phyloP scores from a whole-genome alignment of 148 eudicot species.

The Fagopyrum esculentum region DNA sequence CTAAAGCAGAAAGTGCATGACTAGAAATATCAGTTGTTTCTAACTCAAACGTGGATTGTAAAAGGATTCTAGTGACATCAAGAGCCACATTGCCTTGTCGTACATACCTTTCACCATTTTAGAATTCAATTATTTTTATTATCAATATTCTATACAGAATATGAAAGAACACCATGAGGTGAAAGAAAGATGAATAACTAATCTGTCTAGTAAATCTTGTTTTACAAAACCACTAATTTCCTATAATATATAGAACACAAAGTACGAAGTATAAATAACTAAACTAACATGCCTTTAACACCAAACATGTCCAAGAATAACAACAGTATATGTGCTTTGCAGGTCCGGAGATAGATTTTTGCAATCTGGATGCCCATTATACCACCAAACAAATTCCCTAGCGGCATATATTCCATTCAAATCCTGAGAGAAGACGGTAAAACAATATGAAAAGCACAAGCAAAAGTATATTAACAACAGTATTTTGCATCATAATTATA shows the following conservation, averaged over 20 bases:
- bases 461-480: neutral
- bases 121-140: too few relatives aligned
- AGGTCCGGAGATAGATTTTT: too few relatives aligned
- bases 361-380: too few relatives aligned
- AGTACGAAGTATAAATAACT: neutral
- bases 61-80: constrained; percentile 84
- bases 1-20: constrained; percentile 69
- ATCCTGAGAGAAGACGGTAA: constrained; percentile 29
- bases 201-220: neutral
- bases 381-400: constrained; percentile 99
- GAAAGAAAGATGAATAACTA: neutral
- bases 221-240: neutral
- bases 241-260: neutral
- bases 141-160: too few relatives aligned
- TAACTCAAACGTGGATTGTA: constrained; percentile 62
- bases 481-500: too few relatives aligned
- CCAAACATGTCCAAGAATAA: too few relatives aligned
- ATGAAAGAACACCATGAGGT: too few relatives aligned
- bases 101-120: neutral
- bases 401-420: constrained; percentile 74
- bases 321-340: too few relatives aligned
- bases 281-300: neutral
- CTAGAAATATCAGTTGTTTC: constrained; percentile 78
- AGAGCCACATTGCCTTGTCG: constrained; percentile 95
- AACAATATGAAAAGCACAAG: neutral